Evolutionary conservation across 2,329 filamentous ascomycete species (phyloP), one percentile per base, ranked within the genome.

Genomic region (Aspergillus pseudoglaucus): DNA sequence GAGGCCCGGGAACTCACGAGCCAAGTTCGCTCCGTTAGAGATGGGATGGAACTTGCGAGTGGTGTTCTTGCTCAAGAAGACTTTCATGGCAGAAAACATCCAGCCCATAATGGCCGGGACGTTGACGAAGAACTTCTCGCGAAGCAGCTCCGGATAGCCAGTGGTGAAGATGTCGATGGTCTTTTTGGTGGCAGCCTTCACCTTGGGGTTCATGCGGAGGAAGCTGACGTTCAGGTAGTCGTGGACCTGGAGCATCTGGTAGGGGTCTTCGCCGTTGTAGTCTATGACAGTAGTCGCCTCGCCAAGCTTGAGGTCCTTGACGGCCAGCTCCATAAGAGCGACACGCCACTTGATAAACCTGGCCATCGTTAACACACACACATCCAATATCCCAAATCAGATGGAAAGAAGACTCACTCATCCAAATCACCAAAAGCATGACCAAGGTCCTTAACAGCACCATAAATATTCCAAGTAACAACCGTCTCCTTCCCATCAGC

Each of bases 91-190:
- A 17, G 76, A 74, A 66, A 87, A 90, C 64, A 90, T 80, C 77
- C 90, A 96, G 48, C 88, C 87, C 90, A 96, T 96, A 60, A 96
- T 77, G 47, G 84, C 71, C 0, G 91, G 91, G 5, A 96, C 88
- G 61, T 96, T 96, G 72, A 96, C 87, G 65, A 96, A 96, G 78
- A 90, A 96, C 76, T 96, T 96, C 73, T 91, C 82, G 59, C 82
- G 82, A 43, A 96, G 78, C 8, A 95, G 82, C 74, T 96, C 91
- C 0, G 91, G 90, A 72, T 96, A 96, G 56, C 87, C 87, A 57
- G 81, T 83, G 45, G 84, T 81, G 66, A 96, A 89, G 45, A 87
- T 77, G 52, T 86, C 79, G 66, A 96, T 94, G 41, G 88, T 90
- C 72, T 90, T 83, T 61, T 82, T 84, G 54, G 82, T 86, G 14